Evolutionary conservation across 352 stramenopile genomes (phyloP), one percentile per base, ranked within the genome.

Genomic region (Pythium periplocum): DNA sequence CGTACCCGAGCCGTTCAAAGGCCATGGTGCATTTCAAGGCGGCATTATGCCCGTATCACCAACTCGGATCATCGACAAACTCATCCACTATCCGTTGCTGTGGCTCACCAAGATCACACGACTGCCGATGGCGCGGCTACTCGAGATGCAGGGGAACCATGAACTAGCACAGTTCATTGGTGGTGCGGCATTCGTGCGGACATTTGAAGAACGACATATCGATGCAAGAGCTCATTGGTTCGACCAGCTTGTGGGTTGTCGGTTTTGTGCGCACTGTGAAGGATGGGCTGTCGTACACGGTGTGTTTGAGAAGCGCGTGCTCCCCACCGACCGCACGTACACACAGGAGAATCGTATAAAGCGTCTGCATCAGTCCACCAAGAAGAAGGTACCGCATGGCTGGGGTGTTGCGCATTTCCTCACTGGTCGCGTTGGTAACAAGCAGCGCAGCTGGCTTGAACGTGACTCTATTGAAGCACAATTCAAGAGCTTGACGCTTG

Each of bases 391-490:
- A 2, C 80, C 83, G 2, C 83, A 93, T 32, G 83, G 83, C 10
- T 93, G 78, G 78, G 83, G 80, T 11, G 76, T 93, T 5, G 83
- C 83, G 3, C 80, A 90, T 49, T 86, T 93, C 48, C 37, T 93
- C 31, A 77, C 68, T 0, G 79, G 75, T 1, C 55, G 63, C 45
- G 66, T 62, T 5, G 64, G 52, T 31, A 39, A 40, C 4, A 68
- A 66, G 26, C 42, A 59, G 35, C 58, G 62, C 42, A 81, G 80
- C 52, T 93, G 83, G 83, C 62, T 86, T 26, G 59, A 82, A 50
- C 64, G 74, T 1, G 85, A 90, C 48, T 83, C 76, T 6, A 61
- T 90, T 36, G 76, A 90, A 58, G 67, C 83, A 9, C 78, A 83
- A 31, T 93, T 85, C 53, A 90, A 90, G 47, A 86, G 64, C 52